A percentile compares a stretch with the other conserved stretches of the same genome.
Conservation (phyloP, 805 yeast genomes). For the Candida chauliodis region DNA sequence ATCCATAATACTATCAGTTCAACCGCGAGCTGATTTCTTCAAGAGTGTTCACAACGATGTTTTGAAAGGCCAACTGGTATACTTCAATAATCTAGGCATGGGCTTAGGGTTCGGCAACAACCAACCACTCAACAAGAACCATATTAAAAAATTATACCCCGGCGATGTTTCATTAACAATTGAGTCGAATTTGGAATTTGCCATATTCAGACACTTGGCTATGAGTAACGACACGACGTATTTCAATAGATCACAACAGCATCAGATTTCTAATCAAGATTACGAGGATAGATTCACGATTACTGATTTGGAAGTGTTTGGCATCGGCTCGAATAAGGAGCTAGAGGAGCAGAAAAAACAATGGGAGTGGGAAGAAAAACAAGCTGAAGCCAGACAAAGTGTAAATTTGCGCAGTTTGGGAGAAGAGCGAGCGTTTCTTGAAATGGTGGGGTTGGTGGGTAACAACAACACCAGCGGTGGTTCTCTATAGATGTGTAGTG, state of each 20-base stretch:
- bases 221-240: constrained; percentile 18
- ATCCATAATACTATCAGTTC: constrained; percentile 59
- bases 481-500: constrained; percentile 1
- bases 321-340: constrained; percentile 78
- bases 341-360: constrained; percentile 68
- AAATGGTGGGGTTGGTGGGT: constrained; percentile 64
- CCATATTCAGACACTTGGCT: constrained; percentile 68
- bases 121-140: constrained; percentile 56
- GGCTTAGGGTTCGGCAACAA: constrained; percentile 80
- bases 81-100: constrained; percentile 69
- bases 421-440: constrained; percentile 82
- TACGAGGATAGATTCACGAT: constrained; percentile 72
- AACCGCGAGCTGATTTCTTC: constrained; percentile 61
- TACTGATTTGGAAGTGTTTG: constrained; percentile 86
- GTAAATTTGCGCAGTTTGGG: constrained; percentile 64
- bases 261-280: constrained; percentile 15
- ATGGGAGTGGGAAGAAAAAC: constrained; percentile 92
- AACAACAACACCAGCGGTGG: constrained; percentile 38
- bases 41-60: constrained; percentile 26
- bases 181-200: constrained; percentile 77
- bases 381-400: constrained; percentile 73
- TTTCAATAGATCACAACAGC: constrained; percentile 24
- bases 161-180: constrained; percentile 80
- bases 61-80: constrained; percentile 40
- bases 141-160: constrained; percentile 47